Evolutionary conservation across 2,329 filamentous ascomycete species (phyloP), one percentile per base, ranked within the genome.

Genomic region (Fusarium begoniae): DNA sequence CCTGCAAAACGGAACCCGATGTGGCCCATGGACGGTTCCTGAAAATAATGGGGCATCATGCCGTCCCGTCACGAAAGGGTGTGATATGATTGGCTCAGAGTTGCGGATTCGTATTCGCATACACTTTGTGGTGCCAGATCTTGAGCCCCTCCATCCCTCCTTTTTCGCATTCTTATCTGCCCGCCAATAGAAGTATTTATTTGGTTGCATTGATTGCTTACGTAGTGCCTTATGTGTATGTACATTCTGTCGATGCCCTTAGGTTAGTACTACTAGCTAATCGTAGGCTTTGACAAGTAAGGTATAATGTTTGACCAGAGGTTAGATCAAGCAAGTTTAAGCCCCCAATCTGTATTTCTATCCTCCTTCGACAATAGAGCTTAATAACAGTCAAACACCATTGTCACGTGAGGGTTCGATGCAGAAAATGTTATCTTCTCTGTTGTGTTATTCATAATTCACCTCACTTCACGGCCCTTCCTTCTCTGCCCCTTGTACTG

Each of bases 31-130:
- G 43, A 62, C 55, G 69, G 72, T 74, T 48, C 72, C 72, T 74
- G 72, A 24, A 51, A 74, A 69, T 41, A 62, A 37, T 57, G 72
- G 64, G 64, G 53, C 32, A 22, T 4, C 14, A 32, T 28, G 43
- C 37, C 38, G 35, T 59, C n/a, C 26, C 28, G 37, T 43, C 20
- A 10, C 9, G 20, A 54, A 66, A 65, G 40, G 59, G 38, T 47
- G 48, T 69, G 54, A 54, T 43, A 24, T 75, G 72, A 75, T 73
- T 75, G 66, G 73, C 22, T 57, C 8, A 20, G 7, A 26, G 11
- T 1, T 18, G 15, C 70, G 74, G 53, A 74, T 75, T 75, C 74
- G 74, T 75, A 75, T 75, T 75, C 74, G 74, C 66, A 75, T 74
- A 71, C 51, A 50, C 40, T 54, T 69, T 24, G 37, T 64, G 44